Evolutionary conservation across 768 basidiomycete genomes (phyloP), one percentile per base, ranked within the genome.

Genomic region (Erythrobasidium yunnanense): DNA sequence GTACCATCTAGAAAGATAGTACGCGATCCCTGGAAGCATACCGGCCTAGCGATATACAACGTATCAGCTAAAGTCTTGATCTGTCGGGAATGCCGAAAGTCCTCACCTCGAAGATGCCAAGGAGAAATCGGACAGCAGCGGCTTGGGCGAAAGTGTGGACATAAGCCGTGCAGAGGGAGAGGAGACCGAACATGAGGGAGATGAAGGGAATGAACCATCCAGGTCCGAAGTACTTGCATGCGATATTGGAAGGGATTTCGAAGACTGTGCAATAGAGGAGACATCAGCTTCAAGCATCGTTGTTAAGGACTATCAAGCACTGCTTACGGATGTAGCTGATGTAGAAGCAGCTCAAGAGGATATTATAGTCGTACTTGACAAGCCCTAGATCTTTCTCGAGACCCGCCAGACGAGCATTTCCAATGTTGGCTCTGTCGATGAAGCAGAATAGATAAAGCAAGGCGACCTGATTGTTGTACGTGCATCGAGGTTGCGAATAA

Each of bases 401-500:
- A 13, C 67, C 67, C 0, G 67, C 67, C 15, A 68, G 33, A 23
- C 58, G 30, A 15, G 67, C 67, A 27, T 68, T 68, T 5, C 67
- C 67, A 17, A 65, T 65, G 30, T 68, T 71, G 11, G 65, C 69
- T 27, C 34, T 27, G 45, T 58, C 56, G 33, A 58, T 58, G 56
- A 58, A 58, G 56, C 56, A 58, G 56, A 58, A 58, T 18, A 63
- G 49, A 23, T 63, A 63, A 29, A 63, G 60, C 7, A 63, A 22
- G 18, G 60, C 27, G n/a, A 49, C n/a, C n/a, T n/a, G n/a, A n/a
- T n/a, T n/a, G n/a, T n/a, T n/a, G n/a, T n/a, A n/a, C n/a, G n/a
- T n/a, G n/a, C n/a, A n/a, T n/a, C n/a, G n/a, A n/a, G n/a, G n/a
- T n/a, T n/a, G n/a, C n/a, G n/a, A n/a, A n/a, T n/a, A n/a, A n/a